Conservation (phyloP, 306 rosid genomes). For the Medicago lupulina region DNA sequence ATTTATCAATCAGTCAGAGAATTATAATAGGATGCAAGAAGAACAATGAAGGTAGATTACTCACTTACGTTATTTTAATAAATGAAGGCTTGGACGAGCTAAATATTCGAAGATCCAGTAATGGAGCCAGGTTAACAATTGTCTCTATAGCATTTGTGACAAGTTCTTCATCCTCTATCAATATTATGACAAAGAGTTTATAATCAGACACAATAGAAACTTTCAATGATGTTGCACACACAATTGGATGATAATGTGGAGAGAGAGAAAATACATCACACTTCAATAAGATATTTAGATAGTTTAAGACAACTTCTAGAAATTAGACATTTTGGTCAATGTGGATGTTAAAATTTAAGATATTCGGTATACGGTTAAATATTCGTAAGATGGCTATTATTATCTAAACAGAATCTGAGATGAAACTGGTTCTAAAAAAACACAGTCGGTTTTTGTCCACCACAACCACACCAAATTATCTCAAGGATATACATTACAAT, state of each 20-base stretch:
- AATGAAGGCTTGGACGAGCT: conserved; percentile 91
- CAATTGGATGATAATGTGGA: background rate
- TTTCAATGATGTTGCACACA: conserved; percentile 15
- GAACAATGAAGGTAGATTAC: conserved; percentile 11
- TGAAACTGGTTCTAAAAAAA: background rate
- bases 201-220: conserved; percentile 19
- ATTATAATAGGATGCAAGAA: conserved; percentile 10
- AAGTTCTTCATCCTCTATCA: conserved; percentile 97
- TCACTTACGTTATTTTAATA: conserved; percentile 91
- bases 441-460: conserved; percentile 16
- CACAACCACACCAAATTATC: background rate
- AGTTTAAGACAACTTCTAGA: background rate
- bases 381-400: background rate
- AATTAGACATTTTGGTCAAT: background rate
- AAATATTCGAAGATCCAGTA: conserved; percentile 89
- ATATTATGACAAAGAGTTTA: conserved; percentile 34
- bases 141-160: conserved; percentile 97
- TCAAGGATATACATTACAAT: background rate
- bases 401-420: conserved; percentile 4
- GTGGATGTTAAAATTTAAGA: background rate
- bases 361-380: background rate
- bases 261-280: background rate
- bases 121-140: conserved; percentile 93
- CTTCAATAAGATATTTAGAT: background rate
- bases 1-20: conserved; percentile 40